Evolutionary conservation across 768 basidiomycete genomes (phyloP).

Genomic region (Piloderma croceum): DNA sequence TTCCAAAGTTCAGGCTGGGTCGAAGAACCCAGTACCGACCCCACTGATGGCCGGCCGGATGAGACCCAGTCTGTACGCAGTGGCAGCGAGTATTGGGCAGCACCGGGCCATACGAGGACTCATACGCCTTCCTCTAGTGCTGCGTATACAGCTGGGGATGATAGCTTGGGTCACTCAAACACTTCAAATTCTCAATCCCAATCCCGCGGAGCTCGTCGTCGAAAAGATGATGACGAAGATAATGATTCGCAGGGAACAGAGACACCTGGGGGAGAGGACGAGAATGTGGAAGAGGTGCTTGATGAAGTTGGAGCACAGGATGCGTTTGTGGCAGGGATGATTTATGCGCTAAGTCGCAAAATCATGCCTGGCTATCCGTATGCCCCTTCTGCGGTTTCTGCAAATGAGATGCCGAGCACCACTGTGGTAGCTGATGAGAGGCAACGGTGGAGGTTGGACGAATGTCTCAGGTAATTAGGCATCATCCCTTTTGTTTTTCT

Average conservation of each 20-base stretch:
- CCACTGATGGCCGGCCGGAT: conserved; percentile 7
- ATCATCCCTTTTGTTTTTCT: not conserved
- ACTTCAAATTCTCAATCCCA: conserved; percentile 16
- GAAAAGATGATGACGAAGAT: conserved; percentile 42
- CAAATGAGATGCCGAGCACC: conserved; percentile 16
- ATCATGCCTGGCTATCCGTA: conserved; percentile 75
- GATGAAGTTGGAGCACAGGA: conserved; percentile 79
- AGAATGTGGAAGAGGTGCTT: conserved; percentile 36
- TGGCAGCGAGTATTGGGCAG: conserved; percentile 77
- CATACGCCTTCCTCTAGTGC: conserved; percentile 52
- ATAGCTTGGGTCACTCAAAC: conserved; percentile 22
- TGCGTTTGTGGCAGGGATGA: conserved; percentile 85
- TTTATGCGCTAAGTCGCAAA: conserved; percentile 69
- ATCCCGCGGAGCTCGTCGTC: conserved; percentile 15
- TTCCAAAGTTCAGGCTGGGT: conserved; percentile 84
- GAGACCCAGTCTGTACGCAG: conserved; percentile 36
- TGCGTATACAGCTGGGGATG: conserved; percentile 37
- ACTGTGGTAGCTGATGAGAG: conserved; percentile 30
- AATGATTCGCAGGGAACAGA: conserved; percentile 59
- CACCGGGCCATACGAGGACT: conserved; percentile 44
- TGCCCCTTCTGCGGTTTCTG: conserved; percentile 42
- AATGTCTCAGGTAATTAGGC: conserved; percentile 59
- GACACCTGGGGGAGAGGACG: conserved; percentile 35
- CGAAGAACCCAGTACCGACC: conserved; percentile 36
- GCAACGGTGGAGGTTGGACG: conserved; percentile 73